Evolutionary conservation across 2,329 filamentous ascomycete genomes (phyloP), one percentile per base, ranked within the genome.

Genomic region (Dactylella cylindrospora): DNA sequence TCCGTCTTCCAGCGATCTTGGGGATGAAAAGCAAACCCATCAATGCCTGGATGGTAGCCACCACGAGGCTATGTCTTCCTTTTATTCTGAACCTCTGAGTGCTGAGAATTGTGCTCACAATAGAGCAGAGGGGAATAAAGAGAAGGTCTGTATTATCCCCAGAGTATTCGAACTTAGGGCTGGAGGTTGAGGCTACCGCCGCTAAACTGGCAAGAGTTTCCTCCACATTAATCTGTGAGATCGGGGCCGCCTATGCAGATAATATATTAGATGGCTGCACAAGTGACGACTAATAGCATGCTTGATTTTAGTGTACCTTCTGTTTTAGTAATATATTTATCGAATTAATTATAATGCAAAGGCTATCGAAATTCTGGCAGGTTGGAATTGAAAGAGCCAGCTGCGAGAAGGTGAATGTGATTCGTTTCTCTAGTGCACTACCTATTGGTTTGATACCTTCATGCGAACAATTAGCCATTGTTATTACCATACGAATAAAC

Each of bases 1-100:
- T 55, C 20, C 33, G 52, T 20, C 59, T 50, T 6, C 50, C 50
- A 10, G 29, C 28, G 7, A 35, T 12, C 19, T 44, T 46, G 3
- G 49, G 59, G 17, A 51, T 28, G 29, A 64, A 64, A n/a, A 64
- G 44, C 1, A 54, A 23, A 51, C 26, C 40, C 38, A 64, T 49
- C 13, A 64, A 44, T 13, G 29, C 15, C 25, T 50, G 33, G 9
- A 64, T 22, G 4, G 41, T 36, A 10, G 44, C 23, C 15, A 54
- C 33, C 3, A 55, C 19, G 13, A 64, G 45, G 12, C 51, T 28
- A 22, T 64, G 51, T 41, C 59, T 26, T 15, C 46, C 32, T 36
- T 49, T 54, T 15, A 64, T 53, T 26, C 55, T 53, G 22, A 44
- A 61, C 7, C 55, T 36, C 12, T 53, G 55, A 26, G 35, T 40